These are phyloP conservation scores for Aspergillus tanneri DNA, from an alignment of 2,329 filamentous ascomycete species.

Conservation along the genomic window DNA sequence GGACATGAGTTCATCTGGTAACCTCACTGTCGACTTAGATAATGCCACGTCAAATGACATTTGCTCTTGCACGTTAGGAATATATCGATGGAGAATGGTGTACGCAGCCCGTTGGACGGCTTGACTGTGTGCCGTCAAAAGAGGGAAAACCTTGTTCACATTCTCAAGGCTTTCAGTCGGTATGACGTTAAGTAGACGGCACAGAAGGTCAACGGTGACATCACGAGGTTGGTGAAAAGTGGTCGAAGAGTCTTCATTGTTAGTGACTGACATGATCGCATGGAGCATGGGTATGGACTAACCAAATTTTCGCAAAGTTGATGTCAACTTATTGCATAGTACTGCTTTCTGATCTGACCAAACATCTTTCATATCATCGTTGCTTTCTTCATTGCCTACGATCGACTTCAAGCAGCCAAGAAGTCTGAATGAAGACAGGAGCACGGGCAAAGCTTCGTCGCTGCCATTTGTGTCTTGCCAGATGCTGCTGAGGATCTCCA, in stretches of 20 bases:
- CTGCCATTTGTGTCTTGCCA: conserved; percentile 55
- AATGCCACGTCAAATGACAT: conserved; percentile 71
- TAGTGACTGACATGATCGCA: conserved; percentile 1
- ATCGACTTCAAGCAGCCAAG: conserved; percentile 63
- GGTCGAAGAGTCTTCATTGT: conserved; percentile 46
- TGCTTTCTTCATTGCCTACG: conserved; percentile 59
- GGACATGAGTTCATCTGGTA: conserved; percentile 83
- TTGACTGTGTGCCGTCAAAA: conserved; percentile 73
- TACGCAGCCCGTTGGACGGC: conserved; percentile 79
- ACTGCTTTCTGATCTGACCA: conserved; percentile 60
- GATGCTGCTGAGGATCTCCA: conserved; percentile 59
- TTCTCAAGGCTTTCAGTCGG: conserved; percentile 63
- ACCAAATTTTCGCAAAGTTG: conserved; percentile 43
- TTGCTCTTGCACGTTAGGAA: conserved; percentile 76
- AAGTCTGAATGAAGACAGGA: conserved; percentile 72
- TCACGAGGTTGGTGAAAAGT: conserved; percentile 64
- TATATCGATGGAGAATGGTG: conserved; percentile 72
- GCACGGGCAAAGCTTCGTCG: conserved; percentile 58
- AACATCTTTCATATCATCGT: conserved; percentile 81
- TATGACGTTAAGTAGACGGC: conserved; percentile 65
- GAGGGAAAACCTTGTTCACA: conserved; percentile 67
- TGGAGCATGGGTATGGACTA: conserved; percentile 14
- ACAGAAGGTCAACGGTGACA: conserved; percentile 73
- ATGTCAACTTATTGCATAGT: conserved; percentile 58
- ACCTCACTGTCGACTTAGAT: conserved; percentile 56